Base-by-base conservation (phyloP, 768 basidiomycete species). In the Agaricus sinodeliciosus region DNA sequence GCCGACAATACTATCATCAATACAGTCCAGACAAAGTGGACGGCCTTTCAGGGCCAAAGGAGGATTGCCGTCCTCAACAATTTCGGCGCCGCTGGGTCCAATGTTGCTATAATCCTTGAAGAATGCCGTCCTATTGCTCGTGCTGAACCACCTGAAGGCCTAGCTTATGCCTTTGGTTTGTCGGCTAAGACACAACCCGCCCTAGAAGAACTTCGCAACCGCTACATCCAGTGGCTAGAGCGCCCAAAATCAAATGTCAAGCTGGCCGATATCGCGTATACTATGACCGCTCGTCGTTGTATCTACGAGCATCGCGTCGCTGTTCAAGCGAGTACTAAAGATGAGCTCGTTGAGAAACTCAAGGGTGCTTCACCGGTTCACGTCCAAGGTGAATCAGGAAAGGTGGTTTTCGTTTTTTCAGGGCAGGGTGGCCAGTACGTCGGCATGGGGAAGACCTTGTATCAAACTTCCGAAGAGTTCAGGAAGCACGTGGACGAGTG, bases 1-100 rank as follows among this genome's bases (percentile, higher is more conserved):
- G 55, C 56, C 1, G 82, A 85, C 58, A 65, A 77, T 34, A 77
- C 72, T 3, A 41, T 75, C 28, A 85, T 89, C 39, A 66, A 77
- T 56, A 74, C 66, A 0, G 48, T 57, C n/a, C 57, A 69, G 0
- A 54, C 60, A 0, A 59, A 67, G 3, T 89, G 87, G 86, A 34
- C 45, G 8, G 58, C 66, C 15, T 60, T 65, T 13, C 60, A 62
- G 2, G 59, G 55, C 6, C 51, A 56, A 19, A 66, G 72, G 9
- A 73, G 84, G 7, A 56, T 81, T 6, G 85, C 84, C 0, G 58
- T 88, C 25, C 68, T 90, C 50, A 87, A 87, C 59, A 90, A 87
- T 58, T 90, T 87, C 57, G 87, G 87, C 18, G 87, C 86, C 0
- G 74, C 86, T 19, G 87, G 87, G 0, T 87, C 85, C 9, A 89